phyloP scores from a whole-genome alignment of 352 stramenopile species.

The Globisporangium spinosum region DNA sequence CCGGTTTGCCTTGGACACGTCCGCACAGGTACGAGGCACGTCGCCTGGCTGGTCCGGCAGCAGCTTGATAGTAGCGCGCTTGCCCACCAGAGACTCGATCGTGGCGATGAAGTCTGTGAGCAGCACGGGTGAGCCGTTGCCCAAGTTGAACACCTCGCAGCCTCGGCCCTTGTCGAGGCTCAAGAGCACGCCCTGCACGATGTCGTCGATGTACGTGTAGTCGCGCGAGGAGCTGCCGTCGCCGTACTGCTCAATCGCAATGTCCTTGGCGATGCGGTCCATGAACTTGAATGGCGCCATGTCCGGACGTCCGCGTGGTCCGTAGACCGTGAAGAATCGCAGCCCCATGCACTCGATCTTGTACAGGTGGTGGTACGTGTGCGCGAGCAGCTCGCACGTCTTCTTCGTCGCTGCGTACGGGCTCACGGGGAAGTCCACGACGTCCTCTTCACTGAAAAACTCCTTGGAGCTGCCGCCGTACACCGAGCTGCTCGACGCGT shows the following conservation, averaged over 20 bases:
- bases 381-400: conserved; percentile 94
- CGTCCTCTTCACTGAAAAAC: conserved; percentile 89
- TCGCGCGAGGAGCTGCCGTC: conserved; percentile 94
- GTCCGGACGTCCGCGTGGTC: conserved; percentile 93
- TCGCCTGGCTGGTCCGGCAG: conserved; percentile 95
- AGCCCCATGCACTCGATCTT: conserved; percentile 92
- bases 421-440: conserved; percentile 93
- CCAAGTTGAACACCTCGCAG: conserved; percentile 97
- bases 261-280: conserved; percentile 39
- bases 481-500: conserved; percentile 93
- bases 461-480: conserved; percentile 92
- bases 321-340: conserved; percentile 99
- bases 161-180: conserved; percentile 62
- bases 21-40: conserved; percentile 94
- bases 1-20: conserved; percentile 93
- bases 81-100: conserved; percentile 92
- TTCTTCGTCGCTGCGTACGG: conserved; percentile 98
- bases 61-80: conserved; percentile 92
- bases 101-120: conserved; percentile 94
- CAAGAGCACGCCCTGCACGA: conserved; percentile 93
- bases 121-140: conserved; percentile 89
- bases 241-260: conserved; percentile 96
- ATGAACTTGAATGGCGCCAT: conserved; percentile 19
- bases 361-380: conserved; percentile 98
- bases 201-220: conserved; percentile 99